Evolutionary conservation across 1,284 basidiomycete genomes (phyloP).

Genomic region (Ustilago hordei): DNA sequence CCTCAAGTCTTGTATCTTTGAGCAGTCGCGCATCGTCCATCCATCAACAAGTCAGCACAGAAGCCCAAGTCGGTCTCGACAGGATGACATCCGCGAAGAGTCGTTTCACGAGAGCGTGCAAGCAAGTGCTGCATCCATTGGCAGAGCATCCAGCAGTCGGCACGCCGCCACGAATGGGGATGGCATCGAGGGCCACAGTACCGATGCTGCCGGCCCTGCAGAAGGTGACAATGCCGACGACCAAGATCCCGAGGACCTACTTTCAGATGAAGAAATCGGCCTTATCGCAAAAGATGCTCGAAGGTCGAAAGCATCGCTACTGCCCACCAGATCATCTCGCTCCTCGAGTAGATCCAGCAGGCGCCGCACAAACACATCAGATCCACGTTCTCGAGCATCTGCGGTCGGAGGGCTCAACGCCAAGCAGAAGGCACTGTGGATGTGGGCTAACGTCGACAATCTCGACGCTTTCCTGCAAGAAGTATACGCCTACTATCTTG

Average conservation of each 20-base stretch:
- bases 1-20: constrained; percentile 51
- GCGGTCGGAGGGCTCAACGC: constrained; percentile 40
- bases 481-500: constrained; percentile 93
- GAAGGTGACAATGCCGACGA: constrained; percentile 33
- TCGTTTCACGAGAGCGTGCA: constrained; percentile 21
- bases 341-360: constrained; percentile 22
- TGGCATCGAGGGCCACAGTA: neutral
- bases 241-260: constrained; percentile 38
- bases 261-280: constrained; percentile 45
- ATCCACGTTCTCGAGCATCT: constrained; percentile 35
- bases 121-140: constrained; percentile 17
- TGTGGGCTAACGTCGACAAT: constrained; percentile 98
- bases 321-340: constrained; percentile 6
- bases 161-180: neutral
- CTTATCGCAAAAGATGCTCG: constrained; percentile 27
- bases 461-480: constrained; percentile 94
- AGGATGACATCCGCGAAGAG: constrained; percentile 41
- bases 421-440: constrained; percentile 81
- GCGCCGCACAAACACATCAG: constrained; percentile 17
- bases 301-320: constrained; percentile 1
- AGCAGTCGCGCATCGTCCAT: constrained; percentile 51
- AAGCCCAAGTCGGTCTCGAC: constrained; percentile 20
- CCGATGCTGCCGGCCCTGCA: neutral
- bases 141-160: constrained; percentile 3
- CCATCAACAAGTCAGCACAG: constrained; percentile 37